These are phyloP conservation scores for Aspergillus persii DNA, from an alignment of 2,329 filamentous ascomycete genomes.

Conservation along the genomic window DNA sequence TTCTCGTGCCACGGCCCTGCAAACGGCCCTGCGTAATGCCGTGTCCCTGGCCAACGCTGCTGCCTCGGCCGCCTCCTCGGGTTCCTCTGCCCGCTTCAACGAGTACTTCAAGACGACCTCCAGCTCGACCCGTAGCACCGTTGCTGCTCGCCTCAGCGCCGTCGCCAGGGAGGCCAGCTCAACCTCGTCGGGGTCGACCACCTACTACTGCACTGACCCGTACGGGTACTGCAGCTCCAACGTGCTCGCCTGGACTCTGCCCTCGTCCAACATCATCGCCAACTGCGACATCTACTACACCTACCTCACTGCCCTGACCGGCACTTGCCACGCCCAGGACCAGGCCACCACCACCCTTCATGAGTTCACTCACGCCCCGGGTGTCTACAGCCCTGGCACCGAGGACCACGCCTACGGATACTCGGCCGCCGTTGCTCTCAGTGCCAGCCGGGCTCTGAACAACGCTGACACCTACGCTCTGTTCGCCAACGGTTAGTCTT, in stretches of 20 bases:
- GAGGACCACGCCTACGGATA: slow-evolving; percentile 61
- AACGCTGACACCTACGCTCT: slow-evolving; percentile 65
- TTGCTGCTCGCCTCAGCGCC: slow-evolving; percentile 52
- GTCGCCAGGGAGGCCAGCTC: slow-evolving; percentile 58
- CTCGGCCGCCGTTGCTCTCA: slow-evolving; percentile 46
- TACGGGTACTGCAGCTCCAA: slow-evolving; percentile 52
- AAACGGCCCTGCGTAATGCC: slow-evolving; percentile 56
- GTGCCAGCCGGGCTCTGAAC: slow-evolving; percentile 51
- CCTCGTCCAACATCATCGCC: slow-evolving; percentile 54
- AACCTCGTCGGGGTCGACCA: slow-evolving; percentile 47
- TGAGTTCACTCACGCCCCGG: slow-evolving; percentile 63
- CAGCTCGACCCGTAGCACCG: slow-evolving; percentile 45
- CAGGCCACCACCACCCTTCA: slow-evolving; percentile 65
- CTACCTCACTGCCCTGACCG: slow-evolving; percentile 49
- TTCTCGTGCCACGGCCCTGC: slow-evolving; percentile 44
- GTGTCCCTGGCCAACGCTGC: slow-evolving; percentile 47
- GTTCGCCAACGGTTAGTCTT: slow-evolving; percentile 48
- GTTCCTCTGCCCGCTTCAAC: slow-evolving; percentile 32
- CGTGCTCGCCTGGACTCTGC: slow-evolving; percentile 63
- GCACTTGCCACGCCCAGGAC: slow-evolving; percentile 62
- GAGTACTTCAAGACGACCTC: slow-evolving; percentile 64
- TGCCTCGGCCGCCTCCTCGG: slow-evolving; percentile 49
- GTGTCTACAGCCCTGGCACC: slow-evolving; percentile 55
- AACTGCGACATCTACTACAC: slow-evolving; percentile 61
- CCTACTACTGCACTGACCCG: slow-evolving; percentile 60